These are phyloP conservation scores for Limonium bicolor DNA, from an alignment of 148 eudicot species.

Conservation along the genomic window DNA sequence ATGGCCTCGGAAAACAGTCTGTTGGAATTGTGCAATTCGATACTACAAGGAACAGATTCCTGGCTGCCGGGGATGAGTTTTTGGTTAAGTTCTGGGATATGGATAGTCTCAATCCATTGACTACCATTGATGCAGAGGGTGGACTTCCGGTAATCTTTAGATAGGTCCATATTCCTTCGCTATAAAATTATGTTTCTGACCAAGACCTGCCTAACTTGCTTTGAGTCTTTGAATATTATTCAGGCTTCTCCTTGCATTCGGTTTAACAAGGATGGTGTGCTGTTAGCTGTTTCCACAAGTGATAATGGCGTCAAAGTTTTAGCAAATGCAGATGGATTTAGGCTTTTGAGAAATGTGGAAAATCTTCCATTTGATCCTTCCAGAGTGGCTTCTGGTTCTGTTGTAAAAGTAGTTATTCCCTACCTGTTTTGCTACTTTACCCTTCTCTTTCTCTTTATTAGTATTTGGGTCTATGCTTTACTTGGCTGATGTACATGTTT, in stretches of 20 bases:
- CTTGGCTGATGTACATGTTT: slow-evolving; percentile 4
- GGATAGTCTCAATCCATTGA: slow-evolving; percentile 59
- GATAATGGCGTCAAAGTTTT: slow-evolving; percentile 82
- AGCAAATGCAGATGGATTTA: slow-evolving; percentile 61
- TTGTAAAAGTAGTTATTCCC: slow-evolving; percentile 35
- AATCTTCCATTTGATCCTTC: slow-evolving; percentile 59
- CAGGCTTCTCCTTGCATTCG: slow-evolving; percentile 89
- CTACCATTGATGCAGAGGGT: slow-evolving; percentile 64
- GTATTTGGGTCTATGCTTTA: neutral
- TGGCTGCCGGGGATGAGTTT: slow-evolving; percentile 86
- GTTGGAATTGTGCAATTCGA: slow-evolving; percentile 77
- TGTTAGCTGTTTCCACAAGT: slow-evolving; percentile 76
- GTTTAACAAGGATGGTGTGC: slow-evolving; percentile 77
- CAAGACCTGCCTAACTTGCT: slow-evolving; percentile 5
- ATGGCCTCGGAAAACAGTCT: slow-evolving; percentile 73
- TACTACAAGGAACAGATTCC: slow-evolving; percentile 65
- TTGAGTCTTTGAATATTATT: slow-evolving; percentile 2
- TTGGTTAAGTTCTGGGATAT: slow-evolving; percentile 81
- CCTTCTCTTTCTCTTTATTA: neutral
- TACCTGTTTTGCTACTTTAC: slow-evolving; percentile 5
- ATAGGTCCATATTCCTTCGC: neutral
- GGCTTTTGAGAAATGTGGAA: slow-evolving; percentile 38
- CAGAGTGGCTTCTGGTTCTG: slow-evolving; percentile 38
- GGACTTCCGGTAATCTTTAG: slow-evolving; percentile 58
- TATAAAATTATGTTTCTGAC: no score